Percentiles rank a stretch among this genome's conserved stretches.
phyloP scores from a whole-genome alignment of 2,329 filamentous ascomycete species.

The Leptosphaerulina australis region DNA sequence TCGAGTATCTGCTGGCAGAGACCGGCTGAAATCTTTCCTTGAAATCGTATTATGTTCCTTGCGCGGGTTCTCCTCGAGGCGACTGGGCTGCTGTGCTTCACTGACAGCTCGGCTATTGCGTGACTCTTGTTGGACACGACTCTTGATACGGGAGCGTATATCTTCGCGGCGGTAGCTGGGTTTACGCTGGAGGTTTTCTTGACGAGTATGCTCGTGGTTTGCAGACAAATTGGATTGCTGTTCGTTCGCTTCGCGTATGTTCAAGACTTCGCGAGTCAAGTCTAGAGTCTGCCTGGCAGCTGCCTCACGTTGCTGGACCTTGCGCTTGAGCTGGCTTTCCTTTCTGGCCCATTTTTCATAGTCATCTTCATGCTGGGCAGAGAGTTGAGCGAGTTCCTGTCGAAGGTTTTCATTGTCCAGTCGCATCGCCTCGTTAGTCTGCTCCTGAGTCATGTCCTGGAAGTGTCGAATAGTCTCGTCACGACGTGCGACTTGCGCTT shows the following conservation, averaged over 20 bases:
- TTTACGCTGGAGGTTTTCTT: conserved; percentile 33
- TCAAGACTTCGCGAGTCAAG: conserved; percentile 41
- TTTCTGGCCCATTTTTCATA: conserved; percentile 42
- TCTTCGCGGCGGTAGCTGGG: conserved; percentile 41
- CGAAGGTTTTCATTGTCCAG: conserved; percentile 51
- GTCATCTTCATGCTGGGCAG: conserved; percentile 44
- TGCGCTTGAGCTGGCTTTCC: conserved; percentile 42
- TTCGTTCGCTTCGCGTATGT: conserved; percentile 33
- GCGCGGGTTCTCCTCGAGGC: conserved; percentile 28
- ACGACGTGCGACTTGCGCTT: conserved; percentile 41
- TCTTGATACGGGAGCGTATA: conserved; percentile 42
- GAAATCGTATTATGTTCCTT: conserved; percentile 36
- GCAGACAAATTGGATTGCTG: conserved; percentile 21
- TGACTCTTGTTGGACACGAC: conserved; percentile 42
- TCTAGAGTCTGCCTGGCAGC: conserved; percentile 35
- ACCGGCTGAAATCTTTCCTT: conserved; percentile 21
- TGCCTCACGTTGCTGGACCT: conserved; percentile 40
- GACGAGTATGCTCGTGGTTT: conserved; percentile 26
- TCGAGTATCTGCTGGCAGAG: conserved; percentile 23
- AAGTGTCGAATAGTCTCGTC: conserved; percentile 50
- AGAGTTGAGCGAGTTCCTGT: conserved; percentile 44
- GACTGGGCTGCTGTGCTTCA: conserved; percentile 26
- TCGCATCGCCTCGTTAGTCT: conserved; percentile 49
- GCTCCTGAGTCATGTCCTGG: conserved; percentile 45
- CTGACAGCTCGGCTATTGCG: conserved; percentile 39